phyloP scores from a whole-genome alignment of 768 basidiomycete genomes.

The Pleurotus pulmonarius region DNA sequence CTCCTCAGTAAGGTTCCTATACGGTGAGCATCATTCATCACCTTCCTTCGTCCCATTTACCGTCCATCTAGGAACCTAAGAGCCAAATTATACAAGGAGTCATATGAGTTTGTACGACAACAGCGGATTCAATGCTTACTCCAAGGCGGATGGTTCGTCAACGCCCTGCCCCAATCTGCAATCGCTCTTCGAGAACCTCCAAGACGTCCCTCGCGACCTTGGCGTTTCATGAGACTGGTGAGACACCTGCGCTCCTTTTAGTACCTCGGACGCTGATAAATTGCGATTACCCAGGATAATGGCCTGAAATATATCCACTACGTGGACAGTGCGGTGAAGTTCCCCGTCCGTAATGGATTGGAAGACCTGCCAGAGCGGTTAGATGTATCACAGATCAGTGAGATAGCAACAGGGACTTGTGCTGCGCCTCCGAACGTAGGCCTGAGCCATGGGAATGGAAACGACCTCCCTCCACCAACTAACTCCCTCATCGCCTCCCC shows the following conservation, averaged over 20 bases:
- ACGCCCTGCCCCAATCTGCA: conserved; percentile 55
- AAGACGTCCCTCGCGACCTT: conserved; percentile 61
- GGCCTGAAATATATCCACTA: conserved; percentile 81
- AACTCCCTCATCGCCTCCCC: conserved; percentile 57
- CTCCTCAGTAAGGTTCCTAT: conserved; percentile 82
- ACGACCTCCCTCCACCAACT: conserved; percentile 47
- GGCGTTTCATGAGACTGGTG: conserved; percentile 88
- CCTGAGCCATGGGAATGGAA: conserved; percentile 40
- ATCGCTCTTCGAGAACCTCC: conserved; percentile 44
- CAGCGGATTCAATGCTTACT: conserved; percentile 86
- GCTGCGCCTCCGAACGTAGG: conserved; percentile 62
- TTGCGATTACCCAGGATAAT: conserved; percentile 52
- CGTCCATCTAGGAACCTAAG: conserved; percentile 64
- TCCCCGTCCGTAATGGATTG: conserved; percentile 72
- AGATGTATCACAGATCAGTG: conserved; percentile 75
- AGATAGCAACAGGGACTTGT: conserved; percentile 75
- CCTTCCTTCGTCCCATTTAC: neutral
- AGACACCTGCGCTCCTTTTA: conserved; percentile 12
- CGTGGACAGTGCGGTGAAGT: conserved; percentile 77
- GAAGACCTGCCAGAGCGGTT: conserved; percentile 88
- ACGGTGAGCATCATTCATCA: conserved; percentile 45
- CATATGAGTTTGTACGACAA: conserved; percentile 83
- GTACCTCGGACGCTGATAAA: conserved; percentile 1
- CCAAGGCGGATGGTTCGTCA: conserved; percentile 92
- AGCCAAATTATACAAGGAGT: conserved; percentile 84